Base-by-base conservation (phyloP, 257 asterid genomes). In the Solanum phureja region DNA sequence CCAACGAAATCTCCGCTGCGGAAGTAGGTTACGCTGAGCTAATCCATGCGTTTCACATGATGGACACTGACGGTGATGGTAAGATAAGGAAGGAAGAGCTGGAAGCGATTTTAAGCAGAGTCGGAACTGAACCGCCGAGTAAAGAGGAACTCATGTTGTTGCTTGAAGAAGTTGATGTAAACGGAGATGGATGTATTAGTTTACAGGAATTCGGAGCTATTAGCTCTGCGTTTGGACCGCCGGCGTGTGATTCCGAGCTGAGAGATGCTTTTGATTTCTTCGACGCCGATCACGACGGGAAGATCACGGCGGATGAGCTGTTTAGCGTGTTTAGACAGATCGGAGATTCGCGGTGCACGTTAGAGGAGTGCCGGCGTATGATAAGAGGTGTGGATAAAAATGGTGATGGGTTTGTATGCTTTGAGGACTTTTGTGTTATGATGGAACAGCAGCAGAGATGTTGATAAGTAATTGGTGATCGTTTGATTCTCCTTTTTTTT, bases 21-120 rank as follows among this genome's bases (percentile, higher is more conserved):
- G 92, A 87, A 2, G 89, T 93, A 9, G 72, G 11, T 13, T 88
- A 76, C 66, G 69, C 88, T 77, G 94, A 94, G 33, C 91, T 96
- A 4, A 90, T 90, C 42, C 95, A 91, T 21, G 98, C 97, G 6
- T 96, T 96, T 71, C 87, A 92, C 69, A 88, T 95, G 95, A 93
- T 88, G 56, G 87, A 87, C 68, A 75, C 62, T 7, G 89, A 87
- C 52, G 89, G 85, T 18, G 89, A 85, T 33, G 91, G 91, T 7
- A 89, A 87, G 85, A 85, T 87, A 11, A 10, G 58, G 60, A 75
- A 27, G 34, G 89, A 76, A 52, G 90, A 87, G n/a, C 74, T 89
- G 16, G 90, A 85, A 49, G 85, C 74, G 14, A 69, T 89, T 19
- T 77, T 89, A 11, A 87, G 73, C 72, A 84, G 82, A 23, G 85